Evolutionary conservation across 768 basidiomycete genomes (phyloP), one percentile per base, ranked within the genome.

Genomic region (Nidularia pulvinata): DNA sequence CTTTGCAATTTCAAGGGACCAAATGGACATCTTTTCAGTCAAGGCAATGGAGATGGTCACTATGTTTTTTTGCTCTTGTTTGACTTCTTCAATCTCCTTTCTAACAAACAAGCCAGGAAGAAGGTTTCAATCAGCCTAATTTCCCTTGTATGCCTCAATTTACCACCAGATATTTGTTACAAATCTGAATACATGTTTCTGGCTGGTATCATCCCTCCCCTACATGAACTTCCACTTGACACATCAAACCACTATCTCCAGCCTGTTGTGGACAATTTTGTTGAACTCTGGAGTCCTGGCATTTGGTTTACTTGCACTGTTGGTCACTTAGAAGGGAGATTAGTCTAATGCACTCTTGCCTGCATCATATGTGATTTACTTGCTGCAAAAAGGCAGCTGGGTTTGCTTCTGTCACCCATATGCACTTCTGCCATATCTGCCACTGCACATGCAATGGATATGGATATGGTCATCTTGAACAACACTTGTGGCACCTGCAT

Each of bases 41-140:
- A 54, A 1, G 48, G 47, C 6, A 48, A 55, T 2, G 50, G 52
- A 9, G 64, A 69, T 33, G 69, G 65, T 2, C 59, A 53, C 1
- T 70, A 67, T 16, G 19, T 65, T 2, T 75, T 77, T 48, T 54
- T 59, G 0, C 56, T 77, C 0, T 54, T 61, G 22, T 48, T 70
- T 9, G 70, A 78, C 52, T 70, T 61, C 45, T 75, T 75, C 62
- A 74, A 75, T 49, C 67, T 69, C 0, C 53, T 59, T 10, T 59
- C 59, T 0, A 72, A 68, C 56, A 64, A 55, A 11, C 7, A 50
- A 2, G 52, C 58, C 1, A 68, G 70, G 2, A 68, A 68, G 25
- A 56, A 52, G 6, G 50, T 57, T 0, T 74, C 69, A 2, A 51
- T 66, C 6, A 69, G 72, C 3, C 57, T 64, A 0, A 65, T 73